Base-by-base conservation (phyloP, 2,329 filamentous ascomycete genomes). In the Trichoderma citrinoviride region DNA sequence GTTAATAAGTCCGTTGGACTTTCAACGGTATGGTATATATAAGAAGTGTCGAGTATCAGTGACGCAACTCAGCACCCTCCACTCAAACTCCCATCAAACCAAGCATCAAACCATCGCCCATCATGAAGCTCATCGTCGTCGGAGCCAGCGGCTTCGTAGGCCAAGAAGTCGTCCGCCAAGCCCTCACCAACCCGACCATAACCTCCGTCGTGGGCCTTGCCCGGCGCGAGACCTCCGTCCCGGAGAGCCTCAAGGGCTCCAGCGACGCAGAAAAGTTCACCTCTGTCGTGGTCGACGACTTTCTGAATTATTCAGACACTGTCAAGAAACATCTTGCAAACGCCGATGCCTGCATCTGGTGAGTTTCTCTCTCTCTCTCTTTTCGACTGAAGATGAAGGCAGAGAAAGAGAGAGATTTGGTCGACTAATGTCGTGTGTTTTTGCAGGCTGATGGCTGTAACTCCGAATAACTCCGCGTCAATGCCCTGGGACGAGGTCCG, bases 291-390 rank as follows among this genome's bases (percentile, higher is more conserved):
- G 70, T 79, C 44, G 64, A 75, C 1, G 77, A 81, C 67, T 82
- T 81, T 40, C 70, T 68, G 14, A 71, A 75, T 7, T 82, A 82
- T 61, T 66, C 78, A 0, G 77, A 80, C 1, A 69, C 73, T 0
- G 75, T 77, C 2, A 80, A 76, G 67, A 71, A 70, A 5, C 77
- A 79, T 33, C 71, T 83, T 3, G 65, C 75, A 0, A 78, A 74
- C 2, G 80, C 81, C 0, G 73, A 75, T 23, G 79, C 76, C 7
- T 82, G 79, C 33, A 79, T 81, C 50, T 81, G 79, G 79, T 80
- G 66, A 8, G 49, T 15, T 5, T 61, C 8, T 12, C 8, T 8
- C 12, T 12, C 29, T 3, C 2, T 3, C 29, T 10, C 2, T 3
- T 3, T 33, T 12, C 8, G 29, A 10, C n/a, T n/a, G n/a, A n/a